These are phyloP conservation scores for Ophiostoma ips DNA, from an alignment of 2,329 filamentous ascomycete genomes.

Conservation along the genomic window DNA sequence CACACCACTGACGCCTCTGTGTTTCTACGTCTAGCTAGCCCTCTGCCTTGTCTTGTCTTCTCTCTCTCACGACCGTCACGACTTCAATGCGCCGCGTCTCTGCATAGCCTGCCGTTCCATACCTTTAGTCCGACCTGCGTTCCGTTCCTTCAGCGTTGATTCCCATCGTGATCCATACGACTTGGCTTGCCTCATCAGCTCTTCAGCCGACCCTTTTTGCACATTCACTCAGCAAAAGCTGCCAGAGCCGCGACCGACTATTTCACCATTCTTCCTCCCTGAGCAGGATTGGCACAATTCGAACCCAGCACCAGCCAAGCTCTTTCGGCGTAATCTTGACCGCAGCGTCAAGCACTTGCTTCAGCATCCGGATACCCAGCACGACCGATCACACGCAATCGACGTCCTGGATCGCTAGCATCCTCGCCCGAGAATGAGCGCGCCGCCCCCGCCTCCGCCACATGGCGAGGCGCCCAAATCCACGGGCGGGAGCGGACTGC, in stretches of 20 bases:
- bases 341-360: slow-evolving; percentile 6
- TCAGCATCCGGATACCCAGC: background rate
- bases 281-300: background rate
- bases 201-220: background rate
- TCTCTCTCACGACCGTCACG: slow-evolving; percentile 8
- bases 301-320: background rate
- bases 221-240: background rate
- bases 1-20: slow-evolving; percentile 4
- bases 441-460: slow-evolving; percentile 71
- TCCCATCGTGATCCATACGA: background rate
- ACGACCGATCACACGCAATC: background rate
- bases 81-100: slow-evolving; percentile 3
- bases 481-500: slow-evolving; percentile 42
- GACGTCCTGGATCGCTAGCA: slow-evolving; percentile 11
- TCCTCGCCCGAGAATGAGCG: slow-evolving; percentile 28
- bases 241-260: background rate
- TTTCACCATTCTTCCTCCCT: background rate
- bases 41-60: background rate
- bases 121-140: slow-evolving; percentile 5
- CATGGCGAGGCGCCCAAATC: slow-evolving; percentile 68
- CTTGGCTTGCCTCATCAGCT: background rate
- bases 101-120: slow-evolving; percentile 7
- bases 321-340: background rate
- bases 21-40: slow-evolving; percentile 3
- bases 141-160: background rate